Evolutionary conservation across 352 stramenopile species (phyloP).

Genomic region (Phytophthora sp.): DNA sequence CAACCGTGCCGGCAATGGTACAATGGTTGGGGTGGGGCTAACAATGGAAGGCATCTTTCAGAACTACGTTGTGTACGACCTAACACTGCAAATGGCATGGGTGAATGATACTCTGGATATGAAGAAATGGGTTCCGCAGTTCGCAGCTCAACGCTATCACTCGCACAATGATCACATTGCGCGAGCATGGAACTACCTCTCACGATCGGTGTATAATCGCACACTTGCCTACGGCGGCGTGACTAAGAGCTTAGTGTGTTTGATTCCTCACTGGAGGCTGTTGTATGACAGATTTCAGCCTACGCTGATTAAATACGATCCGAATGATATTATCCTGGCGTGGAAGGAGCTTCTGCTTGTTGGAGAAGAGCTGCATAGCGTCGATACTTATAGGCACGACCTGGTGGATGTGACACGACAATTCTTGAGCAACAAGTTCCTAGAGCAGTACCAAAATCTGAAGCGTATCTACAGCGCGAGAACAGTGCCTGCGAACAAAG

Average conservation of each 20-base stretch:
- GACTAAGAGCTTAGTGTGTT: constrained; percentile 71
- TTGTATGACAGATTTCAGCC: constrained; percentile 69
- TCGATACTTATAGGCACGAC: constrained; percentile 73
- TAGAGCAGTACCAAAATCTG: constrained; percentile 60
- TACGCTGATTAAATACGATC: constrained; percentile 72
- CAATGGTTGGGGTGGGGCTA: constrained; percentile 75
- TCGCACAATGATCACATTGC: constrained; percentile 47
- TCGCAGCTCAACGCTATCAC: constrained; percentile 62
- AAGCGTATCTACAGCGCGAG: constrained; percentile 48
- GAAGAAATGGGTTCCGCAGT: constrained; percentile 49
- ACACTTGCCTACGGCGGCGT: constrained; percentile 67
- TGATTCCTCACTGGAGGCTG: constrained; percentile 71
- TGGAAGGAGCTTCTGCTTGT: constrained; percentile 61
- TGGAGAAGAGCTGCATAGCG: constrained; percentile 35
- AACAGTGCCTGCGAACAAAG: constrained; percentile 16
- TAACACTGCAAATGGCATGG: constrained; percentile 79
- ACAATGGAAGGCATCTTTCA: constrained; percentile 89
- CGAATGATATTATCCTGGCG: constrained; percentile 52
- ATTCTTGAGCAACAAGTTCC: constrained; percentile 67
- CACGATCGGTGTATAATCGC: constrained; percentile 74
- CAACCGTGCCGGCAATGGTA: constrained; percentile 46
- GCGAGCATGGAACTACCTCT: constrained; percentile 56
- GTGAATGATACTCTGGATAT: constrained; percentile 47
- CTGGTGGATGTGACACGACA: constrained; percentile 76
- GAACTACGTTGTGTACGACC: constrained; percentile 87